phyloP scores from a whole-genome alignment of 352 stramenopile species.

The Pythium rhizo-oryzae region DNA sequence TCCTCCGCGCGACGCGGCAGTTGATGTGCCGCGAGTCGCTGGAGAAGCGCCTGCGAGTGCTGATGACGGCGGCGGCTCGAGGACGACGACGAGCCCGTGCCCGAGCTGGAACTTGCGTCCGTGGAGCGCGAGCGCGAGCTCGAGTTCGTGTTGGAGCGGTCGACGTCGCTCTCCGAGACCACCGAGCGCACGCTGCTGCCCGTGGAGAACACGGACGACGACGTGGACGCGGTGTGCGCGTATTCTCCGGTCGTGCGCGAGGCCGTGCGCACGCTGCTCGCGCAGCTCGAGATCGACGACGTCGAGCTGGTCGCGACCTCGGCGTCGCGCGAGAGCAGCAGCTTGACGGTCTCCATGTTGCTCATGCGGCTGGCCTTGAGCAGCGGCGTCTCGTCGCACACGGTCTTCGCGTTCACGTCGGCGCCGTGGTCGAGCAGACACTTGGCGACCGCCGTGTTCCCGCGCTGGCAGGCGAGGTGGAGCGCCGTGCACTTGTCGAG shows the following conservation, averaged over 20 bases:
- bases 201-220: slow-evolving; percentile 30
- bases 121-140: not conserved
- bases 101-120: not conserved
- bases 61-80: slow-evolving; percentile 7
- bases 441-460: slow-evolving; percentile 69
- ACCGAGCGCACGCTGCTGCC: slow-evolving; percentile 23
- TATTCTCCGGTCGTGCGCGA: slow-evolving; percentile 9
- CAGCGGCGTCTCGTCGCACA: slow-evolving; percentile 66
- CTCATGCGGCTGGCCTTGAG: slow-evolving; percentile 86
- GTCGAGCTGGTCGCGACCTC: slow-evolving; percentile 23
- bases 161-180: slow-evolving; percentile 12
- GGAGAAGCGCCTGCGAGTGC: slow-evolving; percentile 11
- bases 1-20: slow-evolving; percentile 13
- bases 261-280: not conserved
- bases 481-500: slow-evolving; percentile 68
- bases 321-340: slow-evolving; percentile 62
- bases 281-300: slow-evolving; percentile 9
- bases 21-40: slow-evolving; percentile 14
- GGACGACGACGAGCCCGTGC: slow-evolving; percentile 6
- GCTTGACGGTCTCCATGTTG: slow-evolving; percentile 75
- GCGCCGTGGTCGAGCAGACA: slow-evolving; percentile 72
- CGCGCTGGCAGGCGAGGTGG: slow-evolving; percentile 77
- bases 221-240: slow-evolving; percentile 26
- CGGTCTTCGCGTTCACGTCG: slow-evolving; percentile 64
- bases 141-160: slow-evolving; percentile 6